These are phyloP conservation scores for Ampelocalamus luodianensis DNA, from an alignment of 176 grass and related monocot species.

Conservation along the genomic window DNA sequence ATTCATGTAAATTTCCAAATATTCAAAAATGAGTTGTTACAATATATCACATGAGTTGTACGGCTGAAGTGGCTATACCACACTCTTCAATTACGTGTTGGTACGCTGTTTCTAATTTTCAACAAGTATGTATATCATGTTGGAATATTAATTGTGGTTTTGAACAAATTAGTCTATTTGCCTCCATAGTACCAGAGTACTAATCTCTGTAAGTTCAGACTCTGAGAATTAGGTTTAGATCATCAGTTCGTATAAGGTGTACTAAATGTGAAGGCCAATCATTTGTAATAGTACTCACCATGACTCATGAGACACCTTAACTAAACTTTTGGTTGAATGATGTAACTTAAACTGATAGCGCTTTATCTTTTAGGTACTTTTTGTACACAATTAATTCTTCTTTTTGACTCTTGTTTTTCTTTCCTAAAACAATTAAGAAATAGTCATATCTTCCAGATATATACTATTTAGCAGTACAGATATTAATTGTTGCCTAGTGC, in stretches of 20 bases:
- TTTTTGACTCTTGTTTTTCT: slow-evolving; percentile 6
- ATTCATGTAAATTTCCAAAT: too few species aligned
- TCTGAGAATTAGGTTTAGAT: neutral
- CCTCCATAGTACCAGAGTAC: neutral
- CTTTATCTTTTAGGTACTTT: slow-evolving; percentile 57
- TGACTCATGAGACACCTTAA: slow-evolving; percentile 6
- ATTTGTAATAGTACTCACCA: neutral
- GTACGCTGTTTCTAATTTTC: neutral
- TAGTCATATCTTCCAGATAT: neutral
- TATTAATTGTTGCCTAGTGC: neutral
- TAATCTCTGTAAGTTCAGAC: neutral
- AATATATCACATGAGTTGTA: too few species aligned
- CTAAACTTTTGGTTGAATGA: slow-evolving; percentile 34
- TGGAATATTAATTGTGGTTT: neutral
- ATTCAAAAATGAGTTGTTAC: too few species aligned
- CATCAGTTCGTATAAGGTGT: neutral
- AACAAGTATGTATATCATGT: neutral
- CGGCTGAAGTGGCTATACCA: too few species aligned
- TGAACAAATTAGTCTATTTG: neutral
- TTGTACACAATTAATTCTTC: slow-evolving; percentile 41
- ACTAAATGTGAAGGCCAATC: neutral
- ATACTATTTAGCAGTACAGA: neutral
- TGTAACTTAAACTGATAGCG: slow-evolving; percentile 14
- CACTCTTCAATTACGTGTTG: too few species aligned
- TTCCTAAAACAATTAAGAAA: neutral